Evolutionary conservation across 176 grass and related monocot species (phyloP).

Genomic region (Avena atlantica): DNA sequence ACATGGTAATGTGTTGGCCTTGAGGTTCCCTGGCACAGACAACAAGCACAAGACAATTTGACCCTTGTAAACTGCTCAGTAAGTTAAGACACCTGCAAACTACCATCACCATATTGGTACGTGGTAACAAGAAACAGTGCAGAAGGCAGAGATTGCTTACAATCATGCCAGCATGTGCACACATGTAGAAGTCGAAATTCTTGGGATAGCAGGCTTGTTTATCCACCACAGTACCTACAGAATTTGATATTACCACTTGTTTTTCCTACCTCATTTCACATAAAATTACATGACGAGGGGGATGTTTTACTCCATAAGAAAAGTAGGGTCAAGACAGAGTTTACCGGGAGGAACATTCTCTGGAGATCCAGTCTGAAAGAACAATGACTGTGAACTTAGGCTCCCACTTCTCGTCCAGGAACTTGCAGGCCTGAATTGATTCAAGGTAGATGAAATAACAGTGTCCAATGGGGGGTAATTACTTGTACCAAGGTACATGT

Average conservation of each 20-base stretch:
- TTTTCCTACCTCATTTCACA: constrained; percentile 5
- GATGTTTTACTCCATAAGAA: not conserved
- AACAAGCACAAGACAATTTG: not conserved
- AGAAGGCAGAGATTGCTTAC: constrained; percentile 45
- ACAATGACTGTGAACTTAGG: constrained; percentile 59
- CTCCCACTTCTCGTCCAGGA: constrained; percentile 77
- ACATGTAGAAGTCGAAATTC: constrained; percentile 96
- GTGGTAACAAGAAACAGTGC: not conserved
- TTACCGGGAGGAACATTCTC: constrained; percentile 92
- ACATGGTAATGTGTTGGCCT: constrained; percentile 92
- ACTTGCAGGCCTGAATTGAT: constrained; percentile 57
- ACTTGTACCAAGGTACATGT: not conserved
- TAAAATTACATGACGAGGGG: not conserved
- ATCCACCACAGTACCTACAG: constrained; percentile 84
- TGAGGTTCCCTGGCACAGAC: constrained; percentile 65
- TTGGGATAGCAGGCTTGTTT: constrained; percentile 81
- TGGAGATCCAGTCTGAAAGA: constrained; percentile 62
- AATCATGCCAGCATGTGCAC: constrained; percentile 80
- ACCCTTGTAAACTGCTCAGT: not conserved
- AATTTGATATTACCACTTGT: not conserved
- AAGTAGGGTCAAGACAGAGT: constrained; percentile 13
- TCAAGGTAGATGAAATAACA: not conserved
- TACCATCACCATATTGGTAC: not conserved
- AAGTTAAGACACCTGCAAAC: not conserved
- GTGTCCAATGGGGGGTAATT: not conserved